A percentile compares a stretch with the other conserved stretches of the same genome.
These are phyloP conservation scores for Phellopilus nigrolimitatus DNA, from an alignment of 1,284 basidiomycete genomes.

Conservation along the genomic window DNA sequence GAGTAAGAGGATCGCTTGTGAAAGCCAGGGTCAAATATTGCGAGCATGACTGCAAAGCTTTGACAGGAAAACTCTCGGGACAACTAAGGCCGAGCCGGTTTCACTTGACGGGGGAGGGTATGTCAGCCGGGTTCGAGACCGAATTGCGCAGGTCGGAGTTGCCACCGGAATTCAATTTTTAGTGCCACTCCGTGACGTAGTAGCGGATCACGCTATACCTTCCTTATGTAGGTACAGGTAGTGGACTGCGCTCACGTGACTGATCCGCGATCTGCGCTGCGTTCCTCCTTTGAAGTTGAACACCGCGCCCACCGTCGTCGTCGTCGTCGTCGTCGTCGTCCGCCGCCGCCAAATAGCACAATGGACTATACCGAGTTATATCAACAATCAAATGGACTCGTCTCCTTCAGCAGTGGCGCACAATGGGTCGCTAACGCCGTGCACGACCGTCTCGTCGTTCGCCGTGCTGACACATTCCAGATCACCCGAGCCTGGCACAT, in stretches of 20 bases:
- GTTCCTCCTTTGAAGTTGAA: too few relatives aligned
- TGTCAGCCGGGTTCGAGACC: neutral
- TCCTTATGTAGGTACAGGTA: too few relatives aligned
- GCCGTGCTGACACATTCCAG: constrained; percentile 71
- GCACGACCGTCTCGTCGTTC: constrained; percentile 66
- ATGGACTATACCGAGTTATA: constrained; percentile 78
- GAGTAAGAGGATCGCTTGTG: neutral
- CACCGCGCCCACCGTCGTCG: neutral
- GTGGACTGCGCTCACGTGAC: too few relatives aligned
- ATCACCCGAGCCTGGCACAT: constrained; percentile 70
- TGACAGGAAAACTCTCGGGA: neutral
- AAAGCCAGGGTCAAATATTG: neutral
- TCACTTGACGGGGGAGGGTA: neutral
- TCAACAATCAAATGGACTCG: constrained; percentile 61
- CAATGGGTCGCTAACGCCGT: constrained; percentile 72
- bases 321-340: neutral
- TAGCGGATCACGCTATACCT: too few relatives aligned
- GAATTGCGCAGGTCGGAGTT: too few relatives aligned
- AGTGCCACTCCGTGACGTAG: too few relatives aligned
- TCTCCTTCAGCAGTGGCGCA: constrained; percentile 66
- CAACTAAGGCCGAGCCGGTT: neutral
- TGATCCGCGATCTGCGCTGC: too few relatives aligned
- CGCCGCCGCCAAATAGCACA: neutral
- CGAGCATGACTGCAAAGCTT: constrained; percentile 4
- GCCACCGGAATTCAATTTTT: too few relatives aligned